Base-by-base conservation (phyloP, 805 yeast species). In the Metschnikowia drakensbergensis region DNA sequence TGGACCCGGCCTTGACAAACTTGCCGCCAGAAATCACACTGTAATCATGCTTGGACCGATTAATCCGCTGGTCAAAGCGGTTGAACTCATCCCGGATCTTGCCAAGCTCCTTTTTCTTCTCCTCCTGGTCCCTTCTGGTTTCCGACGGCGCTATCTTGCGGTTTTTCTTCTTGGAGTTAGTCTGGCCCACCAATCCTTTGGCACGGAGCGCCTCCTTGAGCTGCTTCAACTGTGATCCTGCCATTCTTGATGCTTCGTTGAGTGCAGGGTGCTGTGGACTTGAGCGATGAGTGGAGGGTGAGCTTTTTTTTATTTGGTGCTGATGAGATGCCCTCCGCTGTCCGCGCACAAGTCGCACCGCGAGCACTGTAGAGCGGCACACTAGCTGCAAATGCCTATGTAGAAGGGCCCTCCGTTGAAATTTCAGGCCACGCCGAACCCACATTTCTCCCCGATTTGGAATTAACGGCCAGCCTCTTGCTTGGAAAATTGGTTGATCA, bases 151-250 rank as follows among this genome's bases (percentile, higher is more conserved):
- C 65, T 27, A 63, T 34, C 73, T 76, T 80, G 56, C 71, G 71
- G 52, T 71, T 75, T 58, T 80, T 81, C 58, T 77, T 77, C 64
- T 81, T 84, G 43, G 74, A 68, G 57, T 86, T 87, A 25, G 91
- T 81, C 64, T 86, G 95, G 0, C 96, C 96, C n/a, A 89, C 84
- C 28, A 91, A 74, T 1, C 96, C 96, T 46, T 84, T 82, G 45
- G 82, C 78, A 61, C 84, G 84, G 48, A 90, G 70, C 2, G 89
- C 82, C 43, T 83, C 91, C 59, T 86, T 89, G 47, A 90, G 76
- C 71, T 81, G 82, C 64, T 89, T 90, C 54, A 91, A 73, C 71
- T 91, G 97, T 11, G 96, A 88, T 32, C 95, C 95, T 33, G 86
- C 92, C 94, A 86, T 86, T 27, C 6, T 38, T 17, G 17, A 17